These are phyloP conservation scores for Fagus crenata DNA, from an alignment of 306 rosid species.

Conservation along the genomic window DNA sequence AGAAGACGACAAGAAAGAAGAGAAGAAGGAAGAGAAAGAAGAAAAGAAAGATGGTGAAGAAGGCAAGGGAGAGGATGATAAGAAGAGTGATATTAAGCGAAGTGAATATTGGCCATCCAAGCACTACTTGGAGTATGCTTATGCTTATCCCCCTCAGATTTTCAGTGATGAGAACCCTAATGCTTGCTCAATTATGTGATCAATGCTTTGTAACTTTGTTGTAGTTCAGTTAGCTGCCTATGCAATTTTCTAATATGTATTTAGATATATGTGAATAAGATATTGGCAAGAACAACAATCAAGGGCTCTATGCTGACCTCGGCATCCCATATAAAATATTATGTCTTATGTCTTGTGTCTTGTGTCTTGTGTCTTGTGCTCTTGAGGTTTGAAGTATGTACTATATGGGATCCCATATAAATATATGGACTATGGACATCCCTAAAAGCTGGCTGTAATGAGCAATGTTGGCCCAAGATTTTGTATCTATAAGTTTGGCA, in stretches of 20 bases:
- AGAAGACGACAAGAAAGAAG: conserved; percentile 44
- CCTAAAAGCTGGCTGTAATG: conserved; percentile 18
- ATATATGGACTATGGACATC: background rate
- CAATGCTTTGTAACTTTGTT: background rate
- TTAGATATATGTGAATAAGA: background rate
- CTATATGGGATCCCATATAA: too few species aligned
- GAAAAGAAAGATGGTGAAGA: conserved; percentile 47
- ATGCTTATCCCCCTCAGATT: conserved; percentile 46
- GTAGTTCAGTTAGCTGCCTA: conserved; percentile 18
- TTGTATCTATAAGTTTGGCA: conserved; percentile 3
- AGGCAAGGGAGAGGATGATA: conserved; percentile 45
- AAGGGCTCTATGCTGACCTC: conserved; percentile 9
- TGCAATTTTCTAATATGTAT: conserved; percentile 20
- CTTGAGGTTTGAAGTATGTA: conserved; percentile 6
- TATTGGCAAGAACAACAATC: background rate
- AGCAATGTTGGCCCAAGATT: conserved; percentile 3
- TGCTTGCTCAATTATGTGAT: conserved; percentile 80
- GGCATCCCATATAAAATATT: conserved; percentile 4
- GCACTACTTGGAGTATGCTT: conserved; percentile 49
- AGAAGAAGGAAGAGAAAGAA: conserved; percentile 31
- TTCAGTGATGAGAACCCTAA: conserved; percentile 96
- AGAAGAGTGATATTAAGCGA: conserved; percentile 49
- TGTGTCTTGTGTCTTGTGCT: background rate
- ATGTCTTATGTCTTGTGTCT: background rate
- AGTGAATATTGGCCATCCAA: conserved; percentile 65